Conservation (phyloP, 192 early-diverging fungal species). For the Lobosporangium transversale region DNA sequence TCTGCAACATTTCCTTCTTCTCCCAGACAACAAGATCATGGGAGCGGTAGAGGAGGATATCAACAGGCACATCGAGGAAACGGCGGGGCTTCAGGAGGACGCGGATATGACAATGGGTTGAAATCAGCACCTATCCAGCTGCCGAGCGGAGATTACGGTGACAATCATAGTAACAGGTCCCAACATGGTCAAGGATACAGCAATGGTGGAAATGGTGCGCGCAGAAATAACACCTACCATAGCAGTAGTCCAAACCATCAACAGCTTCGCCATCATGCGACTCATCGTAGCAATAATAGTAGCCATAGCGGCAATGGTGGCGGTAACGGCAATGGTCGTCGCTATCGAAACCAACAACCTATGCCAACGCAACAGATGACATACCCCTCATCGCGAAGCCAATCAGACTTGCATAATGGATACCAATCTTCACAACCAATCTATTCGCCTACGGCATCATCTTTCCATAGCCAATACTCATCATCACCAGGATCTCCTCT, state of each 20-base stretch:
- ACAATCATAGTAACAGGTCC: neutral
- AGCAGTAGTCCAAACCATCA: conserved; percentile 7
- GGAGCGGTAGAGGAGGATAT: neutral
- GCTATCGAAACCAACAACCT: conserved; percentile 18
- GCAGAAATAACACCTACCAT: conserved; percentile 43
- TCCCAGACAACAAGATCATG: conserved; percentile 4
- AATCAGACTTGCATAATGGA: conserved; percentile 24
- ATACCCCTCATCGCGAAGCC: conserved; percentile 25
- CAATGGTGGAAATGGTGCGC: conserved; percentile 13
- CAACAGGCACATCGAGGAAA: conserved; percentile 14
- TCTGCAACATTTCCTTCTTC: conserved; percentile 29
- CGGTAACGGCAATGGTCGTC: neutral
- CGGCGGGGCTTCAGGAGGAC: neutral
- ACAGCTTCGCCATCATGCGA: conserved; percentile 25
- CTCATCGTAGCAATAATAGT: too few species aligned
- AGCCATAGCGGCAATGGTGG: too few species aligned
- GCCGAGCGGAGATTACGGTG: neutral
- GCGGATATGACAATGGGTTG: neutral
- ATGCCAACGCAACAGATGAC: conserved; percentile 31
- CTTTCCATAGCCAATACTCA: conserved; percentile 31
- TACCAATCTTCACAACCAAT: conserved; percentile 26
- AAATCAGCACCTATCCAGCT: conserved; percentile 6
- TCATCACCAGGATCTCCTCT: conserved; percentile 32
- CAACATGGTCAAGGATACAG: neutral
- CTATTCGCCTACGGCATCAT: conserved; percentile 47